Evolutionary conservation across 2,329 filamentous ascomycete genomes (phyloP).

Genomic region (Parastagonospora avenae): DNA sequence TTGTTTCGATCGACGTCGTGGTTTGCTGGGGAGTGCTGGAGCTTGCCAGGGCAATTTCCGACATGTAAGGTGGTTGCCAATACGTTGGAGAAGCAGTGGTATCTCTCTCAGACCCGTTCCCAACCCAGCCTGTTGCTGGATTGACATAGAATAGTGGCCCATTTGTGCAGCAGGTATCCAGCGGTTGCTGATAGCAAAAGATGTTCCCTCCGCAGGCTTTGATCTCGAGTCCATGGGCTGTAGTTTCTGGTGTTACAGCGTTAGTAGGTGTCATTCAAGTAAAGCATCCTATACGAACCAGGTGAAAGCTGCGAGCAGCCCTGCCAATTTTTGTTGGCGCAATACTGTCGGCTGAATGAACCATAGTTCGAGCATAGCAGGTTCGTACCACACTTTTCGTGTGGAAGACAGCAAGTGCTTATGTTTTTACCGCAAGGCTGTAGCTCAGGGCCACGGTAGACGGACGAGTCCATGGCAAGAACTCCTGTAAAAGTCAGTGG

Average conservation of each 20-base stretch:
- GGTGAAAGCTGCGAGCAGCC: conserved; percentile 6
- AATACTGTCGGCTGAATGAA: conserved; percentile 3
- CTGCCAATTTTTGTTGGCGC: not conserved
- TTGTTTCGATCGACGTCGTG: too few species aligned
- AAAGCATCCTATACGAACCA: not conserved
- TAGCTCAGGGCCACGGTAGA: conserved; percentile 5
- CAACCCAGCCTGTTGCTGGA: too few species aligned
- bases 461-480: conserved; percentile 2
- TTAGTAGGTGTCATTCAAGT: not conserved
- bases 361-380: conserved; percentile 1
- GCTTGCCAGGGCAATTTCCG: too few species aligned
- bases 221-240: too few species aligned
- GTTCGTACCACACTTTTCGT: conserved; percentile 9
- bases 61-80: too few species aligned
- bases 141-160: too few species aligned
- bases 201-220: too few species aligned
- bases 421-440: conserved; percentile 7
- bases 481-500: not conserved
- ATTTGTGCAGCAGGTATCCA: too few species aligned
- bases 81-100: too few species aligned
- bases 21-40: too few species aligned
- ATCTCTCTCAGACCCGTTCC: too few species aligned
- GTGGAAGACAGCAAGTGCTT: conserved; percentile 7
- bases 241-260: not conserved
- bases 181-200: too few species aligned